Conservation (phyloP, 345 rosid genomes). For the Gossypium thurberi region DNA sequence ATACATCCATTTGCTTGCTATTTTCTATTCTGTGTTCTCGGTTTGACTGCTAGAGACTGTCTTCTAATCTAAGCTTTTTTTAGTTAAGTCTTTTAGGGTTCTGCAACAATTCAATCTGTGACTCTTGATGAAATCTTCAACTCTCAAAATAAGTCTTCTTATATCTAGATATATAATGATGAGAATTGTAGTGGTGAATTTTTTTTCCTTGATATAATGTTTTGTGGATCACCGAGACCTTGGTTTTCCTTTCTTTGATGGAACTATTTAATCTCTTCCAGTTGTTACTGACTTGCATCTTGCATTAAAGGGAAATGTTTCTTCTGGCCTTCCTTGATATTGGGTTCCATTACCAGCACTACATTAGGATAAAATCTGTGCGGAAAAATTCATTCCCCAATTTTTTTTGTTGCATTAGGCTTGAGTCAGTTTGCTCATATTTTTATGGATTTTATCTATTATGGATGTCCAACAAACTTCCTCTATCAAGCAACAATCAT, state of each 20-base stretch:
- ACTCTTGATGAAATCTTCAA: background rate
- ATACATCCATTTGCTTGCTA: background rate
- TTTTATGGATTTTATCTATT: constrained; percentile 1
- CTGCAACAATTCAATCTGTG: background rate
- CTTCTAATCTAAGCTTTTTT: background rate
- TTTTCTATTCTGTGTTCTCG: background rate
- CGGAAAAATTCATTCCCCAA: background rate
- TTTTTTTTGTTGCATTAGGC: background rate
- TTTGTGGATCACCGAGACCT: background rate
- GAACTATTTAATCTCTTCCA: background rate
- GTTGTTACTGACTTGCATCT: background rate
- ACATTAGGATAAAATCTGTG: background rate
- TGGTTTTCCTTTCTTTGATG: background rate
- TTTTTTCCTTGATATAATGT: background rate
- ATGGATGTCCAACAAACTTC: background rate
- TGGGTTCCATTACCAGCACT: background rate
- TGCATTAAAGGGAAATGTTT: background rate
- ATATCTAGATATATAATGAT: background rate
- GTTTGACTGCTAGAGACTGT: background rate
- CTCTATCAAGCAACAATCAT: background rate
- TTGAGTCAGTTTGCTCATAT: background rate
- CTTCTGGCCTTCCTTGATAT: background rate
- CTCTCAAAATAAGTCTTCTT: background rate
- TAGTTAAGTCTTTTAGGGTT: background rate
- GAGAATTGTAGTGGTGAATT: background rate